Evolutionary conservation across 1,284 basidiomycete genomes (phyloP), one percentile per base, ranked within the genome.

Genomic region (Trichosporon faecale): DNA sequence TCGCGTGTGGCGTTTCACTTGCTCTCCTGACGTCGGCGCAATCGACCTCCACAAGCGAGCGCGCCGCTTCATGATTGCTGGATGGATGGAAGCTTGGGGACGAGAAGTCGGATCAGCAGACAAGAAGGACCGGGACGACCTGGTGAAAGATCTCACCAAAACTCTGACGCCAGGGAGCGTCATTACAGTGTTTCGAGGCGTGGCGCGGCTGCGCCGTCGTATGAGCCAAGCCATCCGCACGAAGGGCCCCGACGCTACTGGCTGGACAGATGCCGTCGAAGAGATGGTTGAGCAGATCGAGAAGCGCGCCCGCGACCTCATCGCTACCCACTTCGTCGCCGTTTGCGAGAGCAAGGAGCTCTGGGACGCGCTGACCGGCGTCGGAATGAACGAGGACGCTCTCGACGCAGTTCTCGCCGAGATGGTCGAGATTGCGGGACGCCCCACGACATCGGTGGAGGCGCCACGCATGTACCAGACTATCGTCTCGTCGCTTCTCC

Each of bases 21-120:
- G 89, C 4, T 79, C 86, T 0, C 88, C 90, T 7, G 94, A 96
- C 75, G 90, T 95, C 18, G 87, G 88, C 70, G 92, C 93, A 75
- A 76, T 85, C 0, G 85, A 88, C 52, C 87, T 97, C 1, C 89
- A 91, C 65, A 86, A 88, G 7, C 89, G 90, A 0, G 89, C 91
- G 0, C 86, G 91, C 8, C 85, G 89, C 2, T 91, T 91, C 14
- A 85, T 97, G 6, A 89, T 93, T 0, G 88, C 89, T 0, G 86
- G 92, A 23, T 96, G 93, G 78, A 92, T 91, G 9, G 90, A 93
- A 73, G 90, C 91, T 2, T 96, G 94, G 94, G 90, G 89, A 72
- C 91, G 88, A 35, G 93, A 95, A 72, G 91, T 96, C 75, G 90
- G 91, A 0, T 80, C 84, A 0, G 85, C 95, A 0, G 86, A 89